Conservation (phyloP, 2,329 filamentous ascomycete genomes). For the Ceratocystis variospora region DNA sequence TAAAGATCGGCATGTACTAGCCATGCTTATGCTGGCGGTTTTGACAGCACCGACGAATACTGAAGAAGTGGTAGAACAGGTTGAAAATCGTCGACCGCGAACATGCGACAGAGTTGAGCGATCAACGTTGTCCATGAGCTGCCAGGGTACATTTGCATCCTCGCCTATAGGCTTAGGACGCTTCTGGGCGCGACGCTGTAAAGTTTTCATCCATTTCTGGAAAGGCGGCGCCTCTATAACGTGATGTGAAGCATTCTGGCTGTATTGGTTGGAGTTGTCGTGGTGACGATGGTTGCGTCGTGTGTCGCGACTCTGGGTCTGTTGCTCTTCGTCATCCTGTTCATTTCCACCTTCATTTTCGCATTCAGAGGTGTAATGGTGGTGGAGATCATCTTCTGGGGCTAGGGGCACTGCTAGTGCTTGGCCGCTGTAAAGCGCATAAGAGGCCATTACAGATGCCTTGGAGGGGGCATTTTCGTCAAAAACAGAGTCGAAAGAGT, state of each 20-base stretch:
- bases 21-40: conserved; percentile 65
- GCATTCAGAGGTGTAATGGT: conserved; percentile 7
- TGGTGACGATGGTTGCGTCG: conserved; percentile 1
- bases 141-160: conserved; percentile 27
- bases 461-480: conserved; percentile 18
- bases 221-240: conserved; percentile 33
- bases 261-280: neutral
- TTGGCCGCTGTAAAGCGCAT: conserved; percentile 18
- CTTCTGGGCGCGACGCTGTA: conserved; percentile 44
- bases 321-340: neutral
- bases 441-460: conserved; percentile 18
- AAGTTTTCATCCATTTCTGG: conserved; percentile 57
- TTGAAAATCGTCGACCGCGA: conserved; percentile 13
- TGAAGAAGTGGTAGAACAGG: conserved; percentile 61
- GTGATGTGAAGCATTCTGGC: conserved; percentile 22
- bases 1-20: conserved; percentile 49
- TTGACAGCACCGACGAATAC: conserved; percentile 69
- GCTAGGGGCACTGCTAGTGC: conserved; percentile 11
- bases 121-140: conserved; percentile 24
- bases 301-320: neutral
- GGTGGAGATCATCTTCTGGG: conserved; percentile 6
- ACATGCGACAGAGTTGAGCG: conserved; percentile 20
- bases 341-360: conserved; percentile 2
- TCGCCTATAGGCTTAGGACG: conserved; percentile 25
- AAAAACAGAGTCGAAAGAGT: conserved; percentile 17